phyloP scores from a whole-genome alignment of 305 asterid species.

The Fraxinus platypoda region DNA sequence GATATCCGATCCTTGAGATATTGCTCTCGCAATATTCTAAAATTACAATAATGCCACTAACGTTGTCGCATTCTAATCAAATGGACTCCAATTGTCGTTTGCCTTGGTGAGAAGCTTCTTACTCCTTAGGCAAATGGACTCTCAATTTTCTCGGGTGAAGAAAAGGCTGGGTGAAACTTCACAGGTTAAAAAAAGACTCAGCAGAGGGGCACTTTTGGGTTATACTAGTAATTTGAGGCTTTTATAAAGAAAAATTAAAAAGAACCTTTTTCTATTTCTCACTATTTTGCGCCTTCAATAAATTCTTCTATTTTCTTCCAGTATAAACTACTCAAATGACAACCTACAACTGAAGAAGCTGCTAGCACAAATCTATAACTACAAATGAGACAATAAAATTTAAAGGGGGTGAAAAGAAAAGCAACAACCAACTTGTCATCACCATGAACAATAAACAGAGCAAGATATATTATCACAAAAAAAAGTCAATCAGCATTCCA shows the following conservation, averaged over 20 bases:
- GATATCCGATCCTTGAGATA: background rate
- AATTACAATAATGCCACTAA: background rate
- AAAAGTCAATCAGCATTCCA: constrained; percentile 8
- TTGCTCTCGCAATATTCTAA: background rate
- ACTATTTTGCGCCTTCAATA: background rate
- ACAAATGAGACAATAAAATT: background rate
- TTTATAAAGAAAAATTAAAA: background rate
- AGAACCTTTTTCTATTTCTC: background rate
- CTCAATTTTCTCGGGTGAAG: background rate
- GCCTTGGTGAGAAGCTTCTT: background rate
- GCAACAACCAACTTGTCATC: background rate
- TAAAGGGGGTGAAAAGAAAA: background rate
- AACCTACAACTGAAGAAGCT: background rate
- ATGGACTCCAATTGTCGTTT: background rate
- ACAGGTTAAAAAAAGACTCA: background rate
- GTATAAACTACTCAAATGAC: background rate
- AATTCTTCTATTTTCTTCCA: background rate
- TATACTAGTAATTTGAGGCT: background rate
- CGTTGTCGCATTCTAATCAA: background rate
- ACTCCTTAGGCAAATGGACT: background rate
- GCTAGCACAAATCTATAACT: background rate
- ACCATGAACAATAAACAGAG: background rate
- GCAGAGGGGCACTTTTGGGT: background rate
- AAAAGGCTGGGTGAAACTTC: background rate
- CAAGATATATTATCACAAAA: constrained; percentile 8